A percentile compares a stretch with the other conserved stretches of the same genome.
phyloP scores from a whole-genome alignment of 2,329 filamentous ascomycete genomes.

The Tolypocladium inflatum region DNA sequence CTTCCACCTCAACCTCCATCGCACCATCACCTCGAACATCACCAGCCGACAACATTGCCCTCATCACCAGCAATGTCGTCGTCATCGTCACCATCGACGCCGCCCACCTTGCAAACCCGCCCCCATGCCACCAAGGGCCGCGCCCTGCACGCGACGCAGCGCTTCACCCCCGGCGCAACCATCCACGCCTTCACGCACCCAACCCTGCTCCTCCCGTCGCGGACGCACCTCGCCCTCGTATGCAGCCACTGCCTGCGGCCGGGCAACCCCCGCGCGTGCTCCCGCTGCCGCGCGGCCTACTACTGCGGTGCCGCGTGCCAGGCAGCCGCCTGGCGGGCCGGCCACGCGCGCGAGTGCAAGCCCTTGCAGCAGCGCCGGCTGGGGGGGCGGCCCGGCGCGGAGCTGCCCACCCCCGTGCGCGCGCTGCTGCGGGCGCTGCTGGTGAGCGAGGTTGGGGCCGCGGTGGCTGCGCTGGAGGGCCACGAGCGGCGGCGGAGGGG shows the following conservation, averaged over 20 bases:
- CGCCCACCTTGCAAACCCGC: conserved; percentile 14
- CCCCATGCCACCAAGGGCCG: conserved; percentile 30
- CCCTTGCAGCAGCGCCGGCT: conserved; percentile 23
- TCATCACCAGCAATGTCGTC: not conserved
- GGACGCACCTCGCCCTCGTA: conserved; percentile 26
- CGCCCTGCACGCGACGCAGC: conserved; percentile 30
- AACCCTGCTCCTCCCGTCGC: conserved; percentile 37
- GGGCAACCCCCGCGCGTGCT: conserved; percentile 30
- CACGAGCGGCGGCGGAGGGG: conserved; percentile 30
- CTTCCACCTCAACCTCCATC: not conserved
- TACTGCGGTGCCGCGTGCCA: conserved; percentile 50
- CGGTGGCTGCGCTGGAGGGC: conserved; percentile 32
- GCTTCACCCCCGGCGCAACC: conserved; percentile 33
- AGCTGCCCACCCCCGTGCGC: conserved; percentile 45
- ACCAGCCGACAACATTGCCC: not conserved
- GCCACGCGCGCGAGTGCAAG: conserved; percentile 47
- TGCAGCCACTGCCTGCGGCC: conserved; percentile 41
- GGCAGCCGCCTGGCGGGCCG: conserved; percentile 38
- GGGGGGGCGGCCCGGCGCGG: conserved; percentile 9
- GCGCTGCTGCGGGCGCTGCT: conserved; percentile 43
- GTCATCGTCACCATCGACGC: not conserved
- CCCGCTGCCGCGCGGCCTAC: conserved; percentile 39
- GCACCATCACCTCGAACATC: not conserved
- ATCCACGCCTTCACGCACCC: conserved; percentile 33
- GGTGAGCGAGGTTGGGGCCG: conserved; percentile 21